phyloP scores from a whole-genome alignment of 2,329 filamentous ascomycete genomes.

The Aspergillus clavatus region DNA sequence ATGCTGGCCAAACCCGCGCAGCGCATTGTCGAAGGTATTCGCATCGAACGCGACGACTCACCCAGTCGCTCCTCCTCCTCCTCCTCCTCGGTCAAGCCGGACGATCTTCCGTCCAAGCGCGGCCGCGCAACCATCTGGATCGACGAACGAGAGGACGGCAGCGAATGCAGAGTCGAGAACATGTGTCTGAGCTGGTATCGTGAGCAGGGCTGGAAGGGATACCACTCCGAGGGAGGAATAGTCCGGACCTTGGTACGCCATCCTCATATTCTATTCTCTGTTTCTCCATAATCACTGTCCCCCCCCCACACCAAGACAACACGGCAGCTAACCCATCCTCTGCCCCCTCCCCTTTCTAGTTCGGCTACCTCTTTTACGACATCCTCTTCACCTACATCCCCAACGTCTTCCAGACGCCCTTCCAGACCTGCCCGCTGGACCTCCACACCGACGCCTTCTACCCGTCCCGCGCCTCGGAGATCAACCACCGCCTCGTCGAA shows the following conservation, averaged over 20 bases:
- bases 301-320: not conserved
- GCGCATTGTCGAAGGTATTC: slow-evolving; percentile 70
- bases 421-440: slow-evolving; percentile 89
- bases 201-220: slow-evolving; percentile 83
- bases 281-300: too few species aligned
- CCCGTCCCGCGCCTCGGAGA: slow-evolving; percentile 75
- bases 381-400: slow-evolving; percentile 88
- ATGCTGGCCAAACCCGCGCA: slow-evolving; percentile 70
- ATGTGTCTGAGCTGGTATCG: slow-evolving; percentile 92
- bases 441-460: slow-evolving; percentile 92
- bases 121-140: slow-evolving; percentile 72
- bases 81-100: slow-evolving; percentile 9
- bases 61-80: slow-evolving; percentile 20
- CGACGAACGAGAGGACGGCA: slow-evolving; percentile 63
- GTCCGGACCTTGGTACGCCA: slow-evolving; percentile 67
- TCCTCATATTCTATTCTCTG: not conserved
- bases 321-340: not conserved
- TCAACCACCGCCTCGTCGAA: slow-evolving; percentile 78
- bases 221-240: slow-evolving; percentile 87
- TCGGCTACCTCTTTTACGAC: slow-evolving; percentile 88
- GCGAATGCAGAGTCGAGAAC: slow-evolving; percentile 81
- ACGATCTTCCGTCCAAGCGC: slow-evolving; percentile 22
- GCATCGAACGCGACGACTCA: slow-evolving; percentile 60
- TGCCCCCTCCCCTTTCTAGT: slow-evolving; percentile 31
- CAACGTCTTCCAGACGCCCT: slow-evolving; percentile 94